Evolutionary conservation across 352 stramenopile genomes (phyloP).

Genomic region (Phytophthora capsici): DNA sequence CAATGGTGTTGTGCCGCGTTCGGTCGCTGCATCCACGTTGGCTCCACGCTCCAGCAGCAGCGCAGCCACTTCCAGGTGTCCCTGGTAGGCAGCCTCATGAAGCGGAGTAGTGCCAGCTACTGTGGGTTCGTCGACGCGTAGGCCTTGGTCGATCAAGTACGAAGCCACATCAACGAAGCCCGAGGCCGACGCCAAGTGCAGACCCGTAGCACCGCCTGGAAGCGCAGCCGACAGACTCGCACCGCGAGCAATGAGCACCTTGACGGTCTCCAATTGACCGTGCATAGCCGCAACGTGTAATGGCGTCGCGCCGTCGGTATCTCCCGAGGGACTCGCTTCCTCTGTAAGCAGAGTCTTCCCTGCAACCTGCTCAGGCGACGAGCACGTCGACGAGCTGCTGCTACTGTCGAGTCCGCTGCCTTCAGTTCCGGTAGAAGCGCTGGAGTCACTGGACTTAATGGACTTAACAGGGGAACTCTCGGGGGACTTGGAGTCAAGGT

Average conservation of each 20-base stretch:
- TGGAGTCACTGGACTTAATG: constrained; percentile 32
- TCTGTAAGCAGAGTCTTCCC: constrained; percentile 28
- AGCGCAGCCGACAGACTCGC: constrained; percentile 53
- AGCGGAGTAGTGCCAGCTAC: constrained; percentile 53
- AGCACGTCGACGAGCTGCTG: constrained; percentile 38
- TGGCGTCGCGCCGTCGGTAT: constrained; percentile 53
- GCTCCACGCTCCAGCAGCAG: constrained; percentile 49
- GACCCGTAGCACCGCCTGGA: constrained; percentile 45
- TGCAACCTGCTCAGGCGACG: constrained; percentile 34
- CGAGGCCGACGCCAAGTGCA: constrained; percentile 60
- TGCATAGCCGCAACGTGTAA: constrained; percentile 67
- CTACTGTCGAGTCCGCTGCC: constrained; percentile 30
- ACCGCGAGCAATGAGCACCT: constrained; percentile 48
- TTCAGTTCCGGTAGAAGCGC: constrained; percentile 25
- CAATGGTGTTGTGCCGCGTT: constrained; percentile 56
- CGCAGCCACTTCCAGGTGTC: constrained; percentile 49
- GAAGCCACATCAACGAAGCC: constrained; percentile 52
- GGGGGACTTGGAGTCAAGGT: constrained; percentile 22
- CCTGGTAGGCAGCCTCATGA: constrained; percentile 57
- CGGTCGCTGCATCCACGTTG: constrained; percentile 57
- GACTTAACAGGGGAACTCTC: constrained; percentile 30
- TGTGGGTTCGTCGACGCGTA: constrained; percentile 47
- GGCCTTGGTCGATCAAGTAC: constrained; percentile 47
- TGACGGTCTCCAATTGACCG: constrained; percentile 65
- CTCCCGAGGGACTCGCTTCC: constrained; percentile 24